phyloP scores from a whole-genome alignment of 2,329 filamentous ascomycete species.

The Pseudogymnoascus sp. region DNA sequence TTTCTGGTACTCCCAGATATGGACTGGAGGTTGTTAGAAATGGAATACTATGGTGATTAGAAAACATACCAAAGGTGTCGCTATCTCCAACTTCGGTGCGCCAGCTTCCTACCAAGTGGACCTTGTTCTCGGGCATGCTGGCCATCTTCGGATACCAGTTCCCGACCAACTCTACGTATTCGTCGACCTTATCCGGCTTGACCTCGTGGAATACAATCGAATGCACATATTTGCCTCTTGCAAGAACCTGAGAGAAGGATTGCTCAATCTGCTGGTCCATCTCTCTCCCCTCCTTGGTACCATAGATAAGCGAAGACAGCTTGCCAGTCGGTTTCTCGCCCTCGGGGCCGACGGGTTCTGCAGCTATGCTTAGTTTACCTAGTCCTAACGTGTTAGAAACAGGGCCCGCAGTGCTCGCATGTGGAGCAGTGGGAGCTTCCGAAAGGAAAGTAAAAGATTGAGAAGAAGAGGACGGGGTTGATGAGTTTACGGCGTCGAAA shows the following conservation, averaged over 20 bases:
- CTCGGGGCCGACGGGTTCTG: slow-evolving; percentile 53
- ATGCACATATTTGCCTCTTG: slow-evolving; percentile 95
- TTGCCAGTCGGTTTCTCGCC: slow-evolving; percentile 63
- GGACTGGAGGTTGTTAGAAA: slow-evolving; percentile 57
- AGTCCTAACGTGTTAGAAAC: slow-evolving; percentile 39
- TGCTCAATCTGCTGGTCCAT: slow-evolving; percentile 94
- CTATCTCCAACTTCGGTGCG: slow-evolving; percentile 95
- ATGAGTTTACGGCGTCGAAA: slow-evolving; percentile 38
- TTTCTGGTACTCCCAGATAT: slow-evolving; percentile 99
- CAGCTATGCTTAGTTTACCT: slow-evolving; percentile 56
- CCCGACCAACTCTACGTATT: slow-evolving; percentile 86
- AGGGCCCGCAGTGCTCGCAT: slow-evolving; percentile 40
- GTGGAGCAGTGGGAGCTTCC: slow-evolving; percentile 37
- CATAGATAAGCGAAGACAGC: slow-evolving; percentile 86
- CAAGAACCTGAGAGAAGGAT: slow-evolving; percentile 90
- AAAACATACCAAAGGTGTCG: slow-evolving; percentile 78
- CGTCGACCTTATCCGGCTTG: slow-evolving; percentile 89
- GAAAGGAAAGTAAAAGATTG: slow-evolving; percentile 31
- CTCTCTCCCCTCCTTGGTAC: slow-evolving; percentile 89
- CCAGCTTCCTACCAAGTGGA: slow-evolving; percentile 96
- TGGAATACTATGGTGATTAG: slow-evolving; percentile 2
- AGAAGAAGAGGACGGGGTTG: slow-evolving; percentile 38
- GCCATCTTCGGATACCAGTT: slow-evolving; percentile 91
- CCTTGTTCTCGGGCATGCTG: slow-evolving; percentile 76
- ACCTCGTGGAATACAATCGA: slow-evolving; percentile 96